These are phyloP conservation scores for Naganishia liquefaciens DNA, from an alignment of 1,284 basidiomycete species.

Conservation along the genomic window DNA sequence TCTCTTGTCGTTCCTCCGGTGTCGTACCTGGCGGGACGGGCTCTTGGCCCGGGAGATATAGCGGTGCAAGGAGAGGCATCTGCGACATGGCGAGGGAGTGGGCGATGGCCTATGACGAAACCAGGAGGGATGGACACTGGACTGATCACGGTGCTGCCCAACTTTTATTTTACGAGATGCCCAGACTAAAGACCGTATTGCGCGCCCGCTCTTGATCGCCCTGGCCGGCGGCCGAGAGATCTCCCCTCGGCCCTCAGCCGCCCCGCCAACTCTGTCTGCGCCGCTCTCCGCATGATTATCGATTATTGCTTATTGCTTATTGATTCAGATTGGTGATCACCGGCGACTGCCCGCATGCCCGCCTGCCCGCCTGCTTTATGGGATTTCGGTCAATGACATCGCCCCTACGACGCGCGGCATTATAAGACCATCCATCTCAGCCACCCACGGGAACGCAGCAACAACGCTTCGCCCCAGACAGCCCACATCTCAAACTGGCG, in stretches of 20 bases:
- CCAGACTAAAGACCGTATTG: not conserved
- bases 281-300: no score
- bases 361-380: no score
- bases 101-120: not conserved
- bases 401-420: not conserved
- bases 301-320: not conserved
- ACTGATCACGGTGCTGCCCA: not conserved
- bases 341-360: no score
- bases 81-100: constrained; percentile 19
- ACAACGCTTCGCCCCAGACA: not conserved
- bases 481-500: constrained; percentile 18
- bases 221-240: not conserved
- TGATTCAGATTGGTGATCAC: not conserved
- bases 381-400: not conserved
- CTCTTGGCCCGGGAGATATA: constrained; percentile 56
- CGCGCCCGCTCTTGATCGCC: constrained; percentile 4
- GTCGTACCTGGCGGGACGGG: constrained; percentile 73
- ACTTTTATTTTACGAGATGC: not conserved
- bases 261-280: not conserved
- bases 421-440: not conserved
- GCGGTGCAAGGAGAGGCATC: constrained; percentile 46
- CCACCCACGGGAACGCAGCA: constrained; percentile 11
- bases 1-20: constrained; percentile 72
- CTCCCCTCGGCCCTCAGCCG: no score
- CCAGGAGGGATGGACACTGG: not conserved